Evolutionary conservation across 768 basidiomycete species (phyloP).

Genomic region (Auricularia cornea): DNA sequence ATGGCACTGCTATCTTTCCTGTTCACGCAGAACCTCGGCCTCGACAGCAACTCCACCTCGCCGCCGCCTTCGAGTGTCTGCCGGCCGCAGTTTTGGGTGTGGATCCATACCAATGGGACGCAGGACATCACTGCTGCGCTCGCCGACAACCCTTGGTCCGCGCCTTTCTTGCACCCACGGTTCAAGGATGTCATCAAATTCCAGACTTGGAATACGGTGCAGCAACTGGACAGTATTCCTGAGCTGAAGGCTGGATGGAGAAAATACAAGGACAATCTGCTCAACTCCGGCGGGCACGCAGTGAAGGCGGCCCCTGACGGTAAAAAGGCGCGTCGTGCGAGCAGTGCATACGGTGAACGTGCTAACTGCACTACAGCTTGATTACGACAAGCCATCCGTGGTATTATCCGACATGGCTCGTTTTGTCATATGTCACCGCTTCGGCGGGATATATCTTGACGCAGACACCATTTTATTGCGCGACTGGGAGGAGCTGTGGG

Average conservation of each 20-base stretch:
- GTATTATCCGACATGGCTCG: constrained; percentile 38
- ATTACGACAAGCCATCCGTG: not conserved
- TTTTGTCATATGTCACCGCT: constrained; percentile 39
- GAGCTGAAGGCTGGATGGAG: constrained; percentile 40
- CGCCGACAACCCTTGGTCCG: constrained; percentile 34
- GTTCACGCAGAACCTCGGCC: constrained; percentile 41
- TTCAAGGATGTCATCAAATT: constrained; percentile 40
- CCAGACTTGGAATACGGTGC: constrained; percentile 43
- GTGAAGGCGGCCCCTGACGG: not conserved
- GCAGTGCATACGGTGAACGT: not conserved
- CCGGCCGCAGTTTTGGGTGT: constrained; percentile 41
- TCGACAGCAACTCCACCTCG: constrained; percentile 19
- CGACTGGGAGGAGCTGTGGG: constrained; percentile 46
- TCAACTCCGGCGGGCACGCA: not conserved
- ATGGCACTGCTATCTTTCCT: constrained; percentile 41
- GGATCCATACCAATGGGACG: constrained; percentile 33
- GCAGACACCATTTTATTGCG: constrained; percentile 40
- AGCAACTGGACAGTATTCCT: constrained; percentile 38
- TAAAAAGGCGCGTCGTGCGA: not conserved
- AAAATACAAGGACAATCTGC: not conserved
- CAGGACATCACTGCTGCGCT: constrained; percentile 12
- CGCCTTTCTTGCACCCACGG: constrained; percentile 35
- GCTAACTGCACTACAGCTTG: not conserved
- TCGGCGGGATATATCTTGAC: constrained; percentile 41
- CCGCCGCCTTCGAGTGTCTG: constrained; percentile 18